Evolutionary conservation across 345 rosid genomes (phyloP), one percentile per base, ranked within the genome.

Genomic region (Populus deltoides): DNA sequence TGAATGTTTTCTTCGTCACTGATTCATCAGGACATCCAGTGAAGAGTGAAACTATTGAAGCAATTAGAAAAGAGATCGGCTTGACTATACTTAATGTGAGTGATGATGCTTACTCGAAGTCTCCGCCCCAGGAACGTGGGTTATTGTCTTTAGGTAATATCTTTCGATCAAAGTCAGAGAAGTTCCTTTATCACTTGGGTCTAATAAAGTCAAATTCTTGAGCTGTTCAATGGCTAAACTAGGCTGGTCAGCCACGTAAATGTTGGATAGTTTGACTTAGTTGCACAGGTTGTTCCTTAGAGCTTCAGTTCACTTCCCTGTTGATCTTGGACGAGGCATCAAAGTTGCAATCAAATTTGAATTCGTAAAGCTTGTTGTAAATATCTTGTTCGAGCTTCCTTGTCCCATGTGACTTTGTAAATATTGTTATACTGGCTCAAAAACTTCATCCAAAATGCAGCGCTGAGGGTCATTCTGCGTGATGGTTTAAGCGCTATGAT

Each of bases 11-110:
- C 84, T 93, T 88, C 59, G 97, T 96, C 71, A 85, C 89, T 20
- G 99, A 93, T 83, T 87, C 93, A 24, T 88, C 99, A 0, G 97
- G 98, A 68, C 71, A 78, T 74, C 86, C 87, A 6, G 97, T 96
- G 65, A 92, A 86, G 82, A 84, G 86, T 16, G 90, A 88, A 86
- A 90, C 88, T 7, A 88, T 96, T 39, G 97, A 96, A 84, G 87
- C 98, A 5, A 90, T 96, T 35, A 87, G 98, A 25, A 79, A 90
- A 35, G 92, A 91, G 90, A 90, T 93, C 61, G 98, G 99, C 68
- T 66, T 51, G 24, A 79, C 90, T 7, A 77, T 93, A 51, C 97
- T 96, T 73, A 86, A 74, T 0, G 97, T 91, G 82, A 90, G 85
- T 72, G 97, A 91, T 1, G 90, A 88, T 1, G 76, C 80, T 20